phyloP scores from a whole-genome alignment of 176 grass and related monocot genomes.

The Zea luxurians region DNA sequence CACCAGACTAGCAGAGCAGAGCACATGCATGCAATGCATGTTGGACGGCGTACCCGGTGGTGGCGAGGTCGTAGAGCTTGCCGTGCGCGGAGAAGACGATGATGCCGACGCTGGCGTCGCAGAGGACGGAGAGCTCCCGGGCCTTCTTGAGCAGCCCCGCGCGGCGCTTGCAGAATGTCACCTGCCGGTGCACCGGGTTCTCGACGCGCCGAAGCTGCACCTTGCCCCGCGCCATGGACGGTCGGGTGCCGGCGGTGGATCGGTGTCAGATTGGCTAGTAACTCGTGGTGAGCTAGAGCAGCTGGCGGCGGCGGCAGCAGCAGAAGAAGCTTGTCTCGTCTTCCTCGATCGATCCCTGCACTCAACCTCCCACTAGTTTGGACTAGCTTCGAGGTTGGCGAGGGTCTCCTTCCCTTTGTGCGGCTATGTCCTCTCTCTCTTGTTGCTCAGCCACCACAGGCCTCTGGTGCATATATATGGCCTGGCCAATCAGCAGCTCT shows the following conservation, averaged over 20 bases:
- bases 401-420: conserved; percentile 25
- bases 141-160: conserved; percentile 92
- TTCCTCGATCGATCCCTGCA: conserved; percentile 27
- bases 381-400: conserved; percentile 99
- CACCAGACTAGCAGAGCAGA: not conserved
- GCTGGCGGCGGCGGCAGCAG: not conserved
- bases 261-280: no score
- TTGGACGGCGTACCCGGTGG: conserved; percentile 57
- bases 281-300: no score
- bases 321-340: not conserved
- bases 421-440: not conserved
- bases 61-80: conserved; percentile 93
- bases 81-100: conserved; percentile 96
- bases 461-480: conserved; percentile 48
- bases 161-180: conserved; percentile 98
- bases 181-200: conserved; percentile 83
- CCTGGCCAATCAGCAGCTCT: not conserved
- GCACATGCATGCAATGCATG: no score
- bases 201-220: conserved; percentile 71
- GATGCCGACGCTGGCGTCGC: conserved; percentile 87
- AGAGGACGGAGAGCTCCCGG: conserved; percentile 85
- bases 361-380: conserved; percentile 99
- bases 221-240: conserved; percentile 62
- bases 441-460: conserved; percentile 39
- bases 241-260: no score